Conservation (phyloP, 768 basidiomycete species). For the Suillus plorans region DNA sequence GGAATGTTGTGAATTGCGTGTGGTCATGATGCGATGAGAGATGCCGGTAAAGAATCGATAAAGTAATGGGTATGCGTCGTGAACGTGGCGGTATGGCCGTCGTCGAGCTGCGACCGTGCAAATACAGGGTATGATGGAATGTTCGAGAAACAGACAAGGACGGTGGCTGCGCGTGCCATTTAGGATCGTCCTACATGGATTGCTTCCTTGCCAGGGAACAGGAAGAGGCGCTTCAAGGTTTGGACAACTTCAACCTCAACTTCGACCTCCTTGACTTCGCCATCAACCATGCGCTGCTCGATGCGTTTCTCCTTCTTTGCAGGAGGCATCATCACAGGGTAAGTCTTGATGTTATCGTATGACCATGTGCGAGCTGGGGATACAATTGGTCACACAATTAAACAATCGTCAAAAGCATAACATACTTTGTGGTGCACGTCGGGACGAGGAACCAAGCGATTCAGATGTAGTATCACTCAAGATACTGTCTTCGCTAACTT, state of each 20-base stretch:
- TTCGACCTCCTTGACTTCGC: slow-evolving; percentile 52
- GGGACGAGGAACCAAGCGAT: slow-evolving; percentile 24
- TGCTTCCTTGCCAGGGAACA: slow-evolving; percentile 54
- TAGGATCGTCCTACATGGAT: slow-evolving; percentile 29
- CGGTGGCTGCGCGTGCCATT: slow-evolving; percentile 11
- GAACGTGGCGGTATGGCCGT: slow-evolving; percentile 30
- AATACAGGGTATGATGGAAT: slow-evolving; percentile 30
- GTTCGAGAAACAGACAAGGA: slow-evolving; percentile 13
- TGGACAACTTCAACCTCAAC: slow-evolving; percentile 54
- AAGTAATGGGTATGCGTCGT: slow-evolving; percentile 36
- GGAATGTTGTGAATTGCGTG: slow-evolving; percentile 25
- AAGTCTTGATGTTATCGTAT: slow-evolving; percentile 70
- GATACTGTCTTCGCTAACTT: slow-evolving; percentile 36
- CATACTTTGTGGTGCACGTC: slow-evolving; percentile 57
- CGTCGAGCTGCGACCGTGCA: slow-evolving; percentile 22
- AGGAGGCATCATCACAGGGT: slow-evolving; percentile 54
- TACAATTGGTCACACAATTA: slow-evolving; percentile 7
- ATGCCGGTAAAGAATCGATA: slow-evolving; percentile 27
- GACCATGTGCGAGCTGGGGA: slow-evolving; percentile 68
- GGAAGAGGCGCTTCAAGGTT: slow-evolving; percentile 64
- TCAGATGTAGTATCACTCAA: slow-evolving; percentile 24
- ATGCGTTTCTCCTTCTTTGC: slow-evolving; percentile 51
- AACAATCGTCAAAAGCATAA: background rate
- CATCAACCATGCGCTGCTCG: slow-evolving; percentile 48
- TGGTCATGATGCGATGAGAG: slow-evolving; percentile 20